These are phyloP conservation scores for Dispira parvispora DNA, from an alignment of 192 early-diverging fungal species.

Conservation along the genomic window DNA sequence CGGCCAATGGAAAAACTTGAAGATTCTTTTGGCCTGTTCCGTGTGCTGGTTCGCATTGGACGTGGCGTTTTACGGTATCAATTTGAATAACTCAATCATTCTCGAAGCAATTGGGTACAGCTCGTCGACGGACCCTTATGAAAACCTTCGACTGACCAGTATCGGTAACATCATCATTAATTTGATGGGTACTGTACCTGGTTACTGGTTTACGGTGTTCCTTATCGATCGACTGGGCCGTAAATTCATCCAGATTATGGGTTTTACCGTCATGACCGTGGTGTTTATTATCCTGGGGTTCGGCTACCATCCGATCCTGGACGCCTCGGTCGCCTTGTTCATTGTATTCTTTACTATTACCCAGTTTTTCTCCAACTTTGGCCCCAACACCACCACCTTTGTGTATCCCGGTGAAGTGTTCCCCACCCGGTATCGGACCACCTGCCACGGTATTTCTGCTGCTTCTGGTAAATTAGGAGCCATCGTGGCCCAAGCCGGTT, in stretches of 20 bases:
- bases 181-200: slow-evolving; percentile 70
- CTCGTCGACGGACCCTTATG: slow-evolving; percentile 16
- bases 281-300: slow-evolving; percentile 60
- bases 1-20: slow-evolving; percentile 60
- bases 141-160: slow-evolving; percentile 42
- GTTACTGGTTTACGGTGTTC: slow-evolving; percentile 91
- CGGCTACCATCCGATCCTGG: slow-evolving; percentile 45
- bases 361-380: slow-evolving; percentile 85
- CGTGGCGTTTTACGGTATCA: slow-evolving; percentile 69
- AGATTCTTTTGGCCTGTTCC: slow-evolving; percentile 59
- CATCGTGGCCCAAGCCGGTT: slow-evolving; percentile 54
- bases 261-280: slow-evolving; percentile 62
- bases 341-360: slow-evolving; percentile 46
- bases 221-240: slow-evolving; percentile 78
- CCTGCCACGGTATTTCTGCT: slow-evolving; percentile 65
- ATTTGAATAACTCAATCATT: slow-evolving; percentile 62
- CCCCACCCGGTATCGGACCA: slow-evolving; percentile 66
- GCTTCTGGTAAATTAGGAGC: slow-evolving; percentile 66
- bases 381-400: slow-evolving; percentile 85
- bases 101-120: slow-evolving; percentile 52
- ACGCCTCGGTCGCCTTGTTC: slow-evolving; percentile 35
- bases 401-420: slow-evolving; percentile 70
- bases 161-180: slow-evolving; percentile 89
- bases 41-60: slow-evolving; percentile 64
- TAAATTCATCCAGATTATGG: slow-evolving; percentile 83